Base-by-base conservation (phyloP, 2,329 filamentous ascomycete species). In the Plenodomus biglobosus region DNA sequence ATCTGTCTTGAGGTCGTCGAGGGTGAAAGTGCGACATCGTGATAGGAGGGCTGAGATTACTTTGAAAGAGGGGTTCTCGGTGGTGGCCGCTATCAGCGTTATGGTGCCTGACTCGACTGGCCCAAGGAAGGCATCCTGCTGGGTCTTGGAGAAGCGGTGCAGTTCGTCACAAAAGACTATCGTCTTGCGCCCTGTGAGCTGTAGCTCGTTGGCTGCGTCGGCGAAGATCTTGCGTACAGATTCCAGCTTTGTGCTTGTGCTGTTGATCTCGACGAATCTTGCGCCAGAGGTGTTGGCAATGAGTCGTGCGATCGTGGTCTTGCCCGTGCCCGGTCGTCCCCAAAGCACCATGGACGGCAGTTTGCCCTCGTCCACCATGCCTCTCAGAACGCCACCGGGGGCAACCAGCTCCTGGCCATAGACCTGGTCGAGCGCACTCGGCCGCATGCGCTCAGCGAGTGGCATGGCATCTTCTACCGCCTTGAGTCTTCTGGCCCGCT, bases 121-220 rank as follows among this genome's bases (percentile, higher is more conserved):
- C 15, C 87, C 90, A 1, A 99, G 78, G 61, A 97, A 97, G 1
- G 96, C 88, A 72, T 97, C 94, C 68, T 99, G 94, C 70, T 97
- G 94, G 0, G 85, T 81, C 73, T 96, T 96, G 59, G 82, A 88
- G 77, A 96, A 96, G 21, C 92, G 78, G 72, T 96, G 91, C 40
- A 96, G 94, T 76, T 97, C 94, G 74, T 99, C 94, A 75, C 92
- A 96, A 71, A 99, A 99, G 55, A 99, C 85, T 55, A 99, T 95
- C 0, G 94, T 97, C 74, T 89, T 92, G 52, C 91, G 82, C 1
- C 92, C 92, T 0, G 90, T 95, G 42, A 97, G 76, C 1, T 79
- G 76, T 39, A 91, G 75, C 69, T 97, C 94, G 63, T 85, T 88
- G 50, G 83, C 84, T 0, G 94, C 92, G 58, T 96, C 91, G 18